Evolutionary conservation across 805 yeast species (phyloP).

Genomic region (Metschnikowia vanudenii): DNA sequence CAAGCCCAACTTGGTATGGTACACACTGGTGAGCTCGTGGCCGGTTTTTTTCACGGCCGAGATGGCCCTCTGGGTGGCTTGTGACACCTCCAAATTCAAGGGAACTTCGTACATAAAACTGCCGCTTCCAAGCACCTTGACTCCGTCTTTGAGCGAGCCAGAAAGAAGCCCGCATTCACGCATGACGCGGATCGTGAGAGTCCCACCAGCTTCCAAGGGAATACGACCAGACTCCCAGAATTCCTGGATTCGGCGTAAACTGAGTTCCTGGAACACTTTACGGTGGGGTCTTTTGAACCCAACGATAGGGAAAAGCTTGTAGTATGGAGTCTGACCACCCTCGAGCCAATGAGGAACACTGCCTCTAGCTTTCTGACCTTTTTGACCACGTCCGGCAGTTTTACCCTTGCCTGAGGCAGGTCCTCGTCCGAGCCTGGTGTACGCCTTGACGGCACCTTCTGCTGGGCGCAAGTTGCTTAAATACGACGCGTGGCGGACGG

Average conservation of each 20-base stretch:
- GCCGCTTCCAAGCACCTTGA: slow-evolving; percentile 74
- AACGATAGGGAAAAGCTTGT: slow-evolving; percentile 78
- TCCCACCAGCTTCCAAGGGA: slow-evolving; percentile 54
- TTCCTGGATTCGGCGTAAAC: slow-evolving; percentile 65
- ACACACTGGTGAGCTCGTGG: slow-evolving; percentile 71
- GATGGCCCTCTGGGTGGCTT: slow-evolving; percentile 76
- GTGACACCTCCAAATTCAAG: slow-evolving; percentile 75
- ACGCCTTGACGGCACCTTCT: slow-evolving; percentile 55
- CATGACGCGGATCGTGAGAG: slow-evolving; percentile 75
- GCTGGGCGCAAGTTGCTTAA: slow-evolving; percentile 59
- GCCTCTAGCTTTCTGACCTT: slow-evolving; percentile 97
- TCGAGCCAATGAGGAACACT: slow-evolving; percentile 91
- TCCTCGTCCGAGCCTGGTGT: slow-evolving; percentile 90
- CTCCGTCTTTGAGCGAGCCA: slow-evolving; percentile 75
- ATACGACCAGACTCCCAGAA: slow-evolving; percentile 71
- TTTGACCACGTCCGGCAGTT: slow-evolving; percentile 95
- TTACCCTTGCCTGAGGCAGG: slow-evolving; percentile 92
- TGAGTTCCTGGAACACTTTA: slow-evolving; percentile 53
- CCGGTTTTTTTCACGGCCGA: slow-evolving; percentile 68
- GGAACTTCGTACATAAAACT: slow-evolving; percentile 49
- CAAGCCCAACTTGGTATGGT: slow-evolving; percentile 60
- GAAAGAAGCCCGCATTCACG: slow-evolving; percentile 68
- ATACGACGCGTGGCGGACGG: slow-evolving; percentile 42
- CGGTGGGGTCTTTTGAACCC: slow-evolving; percentile 76
- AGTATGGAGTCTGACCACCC: slow-evolving; percentile 97